These are phyloP conservation scores for Russula dissimulans DNA, from an alignment of 768 basidiomycete genomes.

Conservation along the genomic window DNA sequence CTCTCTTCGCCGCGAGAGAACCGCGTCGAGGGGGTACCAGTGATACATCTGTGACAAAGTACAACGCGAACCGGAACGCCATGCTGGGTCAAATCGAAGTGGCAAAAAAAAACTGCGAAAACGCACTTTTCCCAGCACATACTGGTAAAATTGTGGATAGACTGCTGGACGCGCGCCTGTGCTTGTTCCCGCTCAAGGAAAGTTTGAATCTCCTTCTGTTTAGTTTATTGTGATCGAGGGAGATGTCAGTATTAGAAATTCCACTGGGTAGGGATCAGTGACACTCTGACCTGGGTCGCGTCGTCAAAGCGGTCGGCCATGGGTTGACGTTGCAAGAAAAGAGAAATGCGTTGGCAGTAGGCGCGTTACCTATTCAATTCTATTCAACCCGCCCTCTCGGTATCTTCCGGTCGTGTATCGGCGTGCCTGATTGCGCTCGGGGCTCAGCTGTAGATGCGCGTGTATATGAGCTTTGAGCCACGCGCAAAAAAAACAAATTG, in stretches of 20 bases:
- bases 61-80: not conserved
- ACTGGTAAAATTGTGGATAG: slow-evolving; percentile 70
- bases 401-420: too few species aligned
- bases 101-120: not conserved
- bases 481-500: too few species aligned
- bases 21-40: slow-evolving; percentile 62
- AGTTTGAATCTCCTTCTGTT: slow-evolving; percentile 69
- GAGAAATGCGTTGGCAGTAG: too few species aligned
- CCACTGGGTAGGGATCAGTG: not conserved
- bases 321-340: slow-evolving; percentile 2
- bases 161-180: slow-evolving; percentile 58
- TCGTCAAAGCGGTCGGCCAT: slow-evolving; percentile 66
- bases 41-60: slow-evolving; percentile 54
- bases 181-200: slow-evolving; percentile 82
- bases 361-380: too few species aligned
- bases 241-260: not conserved
- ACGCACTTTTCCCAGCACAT: slow-evolving; percentile 91
- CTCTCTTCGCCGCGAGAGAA: slow-evolving; percentile 74
- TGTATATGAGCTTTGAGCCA: too few species aligned
- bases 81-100: not conserved
- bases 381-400: too few species aligned
- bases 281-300: slow-evolving; percentile 51
- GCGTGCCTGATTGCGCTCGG: too few species aligned
- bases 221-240: not conserved
- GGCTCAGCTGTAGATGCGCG: too few species aligned